Conservation (phyloP, 202 grass and related monocot genomes). For the Zizania palustris region DNA sequence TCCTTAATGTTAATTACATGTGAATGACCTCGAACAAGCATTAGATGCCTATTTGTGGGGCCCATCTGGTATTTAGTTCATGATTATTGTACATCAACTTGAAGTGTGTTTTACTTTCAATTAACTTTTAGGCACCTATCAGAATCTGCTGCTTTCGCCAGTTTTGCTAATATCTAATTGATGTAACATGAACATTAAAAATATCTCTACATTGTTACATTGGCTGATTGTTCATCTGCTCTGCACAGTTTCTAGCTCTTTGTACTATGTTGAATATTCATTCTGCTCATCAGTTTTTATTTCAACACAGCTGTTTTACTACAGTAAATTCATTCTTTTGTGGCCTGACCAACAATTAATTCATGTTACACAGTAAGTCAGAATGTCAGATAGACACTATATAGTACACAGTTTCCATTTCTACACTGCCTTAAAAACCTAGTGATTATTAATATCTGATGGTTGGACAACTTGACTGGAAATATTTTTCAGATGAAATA, state of each 20-base stretch:
- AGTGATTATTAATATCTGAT: background rate
- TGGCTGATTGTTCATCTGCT: background rate
- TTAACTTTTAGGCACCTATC: background rate
- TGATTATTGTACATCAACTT: constrained; percentile 9
- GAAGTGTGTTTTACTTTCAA: constrained; percentile 7
- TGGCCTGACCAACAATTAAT: background rate
- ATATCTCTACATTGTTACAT: background rate
- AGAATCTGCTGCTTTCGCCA: constrained; percentile 7
- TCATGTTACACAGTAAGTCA: background rate
- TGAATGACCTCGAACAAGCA: constrained; percentile 7
- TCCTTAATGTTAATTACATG: background rate
- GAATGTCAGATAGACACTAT: background rate
- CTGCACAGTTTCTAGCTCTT: background rate
- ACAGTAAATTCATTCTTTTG: background rate
- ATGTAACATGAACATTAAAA: constrained; percentile 5
- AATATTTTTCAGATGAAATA: background rate
- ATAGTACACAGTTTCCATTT: background rate
- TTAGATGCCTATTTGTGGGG: background rate
- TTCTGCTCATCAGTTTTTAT: background rate
- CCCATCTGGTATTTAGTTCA: background rate
- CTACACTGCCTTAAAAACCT: background rate
- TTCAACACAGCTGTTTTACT: background rate
- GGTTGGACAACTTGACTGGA: background rate
- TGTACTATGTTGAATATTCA: background rate
- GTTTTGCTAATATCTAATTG: constrained; percentile 3